Percentiles rank a stretch among this genome's conserved stretches.
phyloP scores from a whole-genome alignment of 73 alveolate genomes.

The Diophrys appendiculata region DNA sequence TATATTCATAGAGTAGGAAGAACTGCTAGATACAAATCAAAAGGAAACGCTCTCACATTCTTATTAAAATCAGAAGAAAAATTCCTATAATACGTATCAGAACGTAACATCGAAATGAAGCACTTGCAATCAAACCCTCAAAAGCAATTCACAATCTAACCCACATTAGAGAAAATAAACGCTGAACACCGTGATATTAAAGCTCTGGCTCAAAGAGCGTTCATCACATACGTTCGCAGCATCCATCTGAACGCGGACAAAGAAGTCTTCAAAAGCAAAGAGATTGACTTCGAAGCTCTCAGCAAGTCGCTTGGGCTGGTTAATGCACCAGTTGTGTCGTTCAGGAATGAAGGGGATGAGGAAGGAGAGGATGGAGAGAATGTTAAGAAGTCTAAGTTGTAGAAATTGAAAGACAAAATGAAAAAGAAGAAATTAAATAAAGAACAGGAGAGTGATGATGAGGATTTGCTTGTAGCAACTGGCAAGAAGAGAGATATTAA shows the following conservation, averaged over 20 bases:
- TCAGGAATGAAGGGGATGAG: conserved; percentile 60
- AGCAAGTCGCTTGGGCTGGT: conserved; percentile 92
- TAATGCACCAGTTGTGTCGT: conserved; percentile 82
- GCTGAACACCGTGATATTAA: conserved; percentile 89
- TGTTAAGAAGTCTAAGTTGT: conserved; percentile 43
- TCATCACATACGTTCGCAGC: conserved; percentile 86
- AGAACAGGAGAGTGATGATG: conserved; percentile 32
- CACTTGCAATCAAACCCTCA: conserved; percentile 83
- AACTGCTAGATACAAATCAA: conserved; percentile 95
- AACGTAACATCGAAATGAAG: conserved; percentile 74
- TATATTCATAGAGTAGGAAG: conserved; percentile 96
- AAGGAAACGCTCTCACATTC: conserved; percentile 92
- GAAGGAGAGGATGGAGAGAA: conserved; percentile 39
- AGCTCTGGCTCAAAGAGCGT: conserved; percentile 94
- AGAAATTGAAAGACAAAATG: conserved; percentile 59
- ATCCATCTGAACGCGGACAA: conserved; percentile 83
- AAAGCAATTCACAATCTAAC: conserved; percentile 77
- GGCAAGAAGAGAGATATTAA: conserved; percentile 17
- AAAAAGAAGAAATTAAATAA: conserved; percentile 45
- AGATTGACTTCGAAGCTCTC: conserved; percentile 70
- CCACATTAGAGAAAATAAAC: conserved; percentile 75
- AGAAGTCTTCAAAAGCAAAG: conserved; percentile 77
- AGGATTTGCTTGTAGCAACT: background rate
- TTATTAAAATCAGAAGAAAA: conserved; percentile 77
- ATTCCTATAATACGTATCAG: conserved; percentile 72